These are phyloP conservation scores for Diplodia intermedia DNA, from an alignment of 2,329 filamentous ascomycete genomes.

Conservation along the genomic window DNA sequence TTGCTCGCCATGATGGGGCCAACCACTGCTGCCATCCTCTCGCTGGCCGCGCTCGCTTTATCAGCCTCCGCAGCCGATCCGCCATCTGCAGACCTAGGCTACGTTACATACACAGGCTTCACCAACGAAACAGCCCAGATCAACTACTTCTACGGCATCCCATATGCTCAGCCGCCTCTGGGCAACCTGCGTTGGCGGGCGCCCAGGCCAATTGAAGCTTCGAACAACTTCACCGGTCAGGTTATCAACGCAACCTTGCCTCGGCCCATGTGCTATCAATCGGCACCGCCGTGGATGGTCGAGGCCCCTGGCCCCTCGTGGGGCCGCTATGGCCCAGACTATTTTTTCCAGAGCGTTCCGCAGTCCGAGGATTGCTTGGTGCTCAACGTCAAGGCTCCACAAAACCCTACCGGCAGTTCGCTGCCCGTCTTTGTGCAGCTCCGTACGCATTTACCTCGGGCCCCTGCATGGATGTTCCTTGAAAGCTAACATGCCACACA, in stretches of 20 bases:
- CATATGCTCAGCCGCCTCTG: conserved; percentile 42
- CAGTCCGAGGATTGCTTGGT: conserved; percentile 51
- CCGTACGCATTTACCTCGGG: conserved; percentile 32
- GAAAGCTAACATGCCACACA: background rate
- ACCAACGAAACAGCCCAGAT: conserved; percentile 34
- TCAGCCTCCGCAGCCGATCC: conserved; percentile 7
- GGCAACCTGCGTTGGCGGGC: conserved; percentile 44
- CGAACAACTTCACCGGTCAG: conserved; percentile 35
- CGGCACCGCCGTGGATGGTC: conserved; percentile 32
- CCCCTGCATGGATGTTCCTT: background rate
- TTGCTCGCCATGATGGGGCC: background rate
- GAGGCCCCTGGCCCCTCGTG: background rate
- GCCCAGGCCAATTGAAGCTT: conserved; percentile 40
- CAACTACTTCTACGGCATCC: conserved; percentile 38
- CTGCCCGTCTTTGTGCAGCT: conserved; percentile 47
- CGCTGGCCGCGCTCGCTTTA: background rate
- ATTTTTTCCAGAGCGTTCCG: background rate
- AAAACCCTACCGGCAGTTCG: conserved; percentile 39
- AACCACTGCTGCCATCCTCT: background rate
- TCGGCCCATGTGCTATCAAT: conserved; percentile 42
- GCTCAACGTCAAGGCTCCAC: conserved; percentile 50
- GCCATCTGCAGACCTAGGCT: conserved; percentile 33
- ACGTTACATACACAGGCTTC: conserved; percentile 35
- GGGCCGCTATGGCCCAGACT: background rate
- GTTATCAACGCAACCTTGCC: conserved; percentile 40